A percentile compares a stretch with the other conserved stretches of the same genome.
These are phyloP conservation scores for Pseudofabraea citricarpa DNA, from an alignment of 2,329 filamentous ascomycete genomes.

Conservation along the genomic window DNA sequence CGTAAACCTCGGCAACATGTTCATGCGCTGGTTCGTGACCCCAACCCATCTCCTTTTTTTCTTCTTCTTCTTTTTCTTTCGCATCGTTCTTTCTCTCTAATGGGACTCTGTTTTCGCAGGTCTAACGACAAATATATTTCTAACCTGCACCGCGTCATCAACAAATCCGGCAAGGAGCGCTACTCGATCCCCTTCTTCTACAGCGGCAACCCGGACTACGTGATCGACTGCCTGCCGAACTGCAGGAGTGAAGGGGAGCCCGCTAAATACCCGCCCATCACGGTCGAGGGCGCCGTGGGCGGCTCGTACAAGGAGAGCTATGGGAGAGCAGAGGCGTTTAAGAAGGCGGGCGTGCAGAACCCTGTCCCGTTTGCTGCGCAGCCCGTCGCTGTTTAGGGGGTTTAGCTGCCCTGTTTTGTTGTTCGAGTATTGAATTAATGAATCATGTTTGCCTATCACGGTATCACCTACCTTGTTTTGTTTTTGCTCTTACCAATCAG, in stretches of 20 bases:
- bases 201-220: constrained; percentile 43
- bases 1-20: constrained; percentile 44
- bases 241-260: constrained; percentile 31
- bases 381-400: constrained; percentile 1
- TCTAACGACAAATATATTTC: constrained; percentile 43
- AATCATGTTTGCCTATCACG: no score
- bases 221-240: constrained; percentile 37
- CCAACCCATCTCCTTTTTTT: not conserved
- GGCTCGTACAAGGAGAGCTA: constrained; percentile 38
- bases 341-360: constrained; percentile 31
- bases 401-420: no score
- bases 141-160: constrained; percentile 47
- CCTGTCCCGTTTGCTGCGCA: not conserved
- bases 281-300: constrained; percentile 35
- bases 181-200: constrained; percentile 50
- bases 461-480: no score
- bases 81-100: no score
- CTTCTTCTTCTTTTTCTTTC: no score
- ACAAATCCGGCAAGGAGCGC: constrained; percentile 39
- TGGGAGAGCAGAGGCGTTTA: constrained; percentile 35
- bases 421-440: no score
- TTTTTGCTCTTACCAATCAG: no score
- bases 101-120: no score
- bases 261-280: constrained; percentile 36
- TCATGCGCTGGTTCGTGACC: constrained; percentile 34